These are phyloP conservation scores for Plantago major DNA, from an alignment of 257 asterid species.

Conservation along the genomic window DNA sequence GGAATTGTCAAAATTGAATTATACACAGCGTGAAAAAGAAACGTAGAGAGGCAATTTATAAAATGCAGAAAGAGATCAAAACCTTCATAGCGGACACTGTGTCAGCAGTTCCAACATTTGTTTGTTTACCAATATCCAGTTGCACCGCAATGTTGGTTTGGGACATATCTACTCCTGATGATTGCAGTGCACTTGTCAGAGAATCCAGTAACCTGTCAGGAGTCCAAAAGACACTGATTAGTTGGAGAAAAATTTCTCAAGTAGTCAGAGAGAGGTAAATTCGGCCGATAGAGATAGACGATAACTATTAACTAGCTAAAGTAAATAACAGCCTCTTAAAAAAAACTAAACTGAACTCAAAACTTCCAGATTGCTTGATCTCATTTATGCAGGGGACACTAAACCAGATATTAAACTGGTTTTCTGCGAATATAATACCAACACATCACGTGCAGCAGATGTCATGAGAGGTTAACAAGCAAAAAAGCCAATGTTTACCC, in stretches of 20 bases:
- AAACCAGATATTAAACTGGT: too few relatives aligned
- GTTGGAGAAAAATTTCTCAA: background rate
- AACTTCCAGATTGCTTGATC: too few relatives aligned
- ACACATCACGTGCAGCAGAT: too few relatives aligned
- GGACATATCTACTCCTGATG: slow-evolving; percentile 52
- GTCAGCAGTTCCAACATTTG: slow-evolving; percentile 19
- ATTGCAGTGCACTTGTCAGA: slow-evolving; percentile 37
- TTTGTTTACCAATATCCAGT: slow-evolving; percentile 37
- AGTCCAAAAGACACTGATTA: slow-evolving; percentile 12
- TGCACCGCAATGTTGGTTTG: slow-evolving; percentile 48
- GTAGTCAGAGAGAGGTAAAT: background rate
- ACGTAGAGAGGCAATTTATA: background rate
- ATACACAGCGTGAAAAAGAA: background rate
- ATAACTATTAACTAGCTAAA: background rate
- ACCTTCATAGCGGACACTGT: slow-evolving; percentile 27
- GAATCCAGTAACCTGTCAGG: slow-evolving; percentile 41
- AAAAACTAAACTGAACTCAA: too few relatives aligned
- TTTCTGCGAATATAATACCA: too few relatives aligned
- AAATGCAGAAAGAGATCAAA: slow-evolving; percentile 8
- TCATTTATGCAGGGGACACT: too few relatives aligned
- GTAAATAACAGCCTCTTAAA: too few relatives aligned
- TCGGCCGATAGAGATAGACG: background rate
- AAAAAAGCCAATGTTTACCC: too few relatives aligned
- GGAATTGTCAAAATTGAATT: background rate
- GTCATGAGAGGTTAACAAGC: too few relatives aligned